Evolutionary conservation across 768 basidiomycete species (phyloP), one percentile per base, ranked within the genome.

Genomic region (Trametes coccinea): DNA sequence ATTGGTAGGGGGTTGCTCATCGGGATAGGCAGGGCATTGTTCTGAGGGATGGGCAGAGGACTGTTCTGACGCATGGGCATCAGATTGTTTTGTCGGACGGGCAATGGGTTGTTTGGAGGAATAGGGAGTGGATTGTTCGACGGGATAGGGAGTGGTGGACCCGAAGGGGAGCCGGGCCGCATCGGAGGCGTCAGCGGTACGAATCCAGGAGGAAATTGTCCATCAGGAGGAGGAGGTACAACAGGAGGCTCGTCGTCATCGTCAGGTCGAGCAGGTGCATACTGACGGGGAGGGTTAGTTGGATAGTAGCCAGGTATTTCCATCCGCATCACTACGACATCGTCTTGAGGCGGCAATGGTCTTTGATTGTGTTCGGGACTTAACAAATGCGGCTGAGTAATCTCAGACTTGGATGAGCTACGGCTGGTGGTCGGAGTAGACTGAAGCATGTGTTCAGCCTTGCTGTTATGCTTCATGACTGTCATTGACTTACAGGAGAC

Each of bases 361-460:
- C 66, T 65, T 5, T 59, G 44, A 4, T 51, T 53, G 53, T 61
- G 65, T 16, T 75, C 73, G 4, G 74, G 74, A 29, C 73, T 75
- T 16, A 75, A 67, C 9, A 75, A 60, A 31, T 69, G 67, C 8
- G 64, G 71, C 8, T 68, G 61, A 14, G 65, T 66, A n/a, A 56
- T 45, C 2, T 37, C 53, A 3, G 66, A 62, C 27, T 48, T 59
- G 5, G 61, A 53, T 0, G 70, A 67, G 3, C 65, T 60, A 34
- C 64, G 69, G 5, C 60, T 64, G 1, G 64, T 68, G 17, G 63
- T 37, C 0, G 56, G 67, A 0, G 67, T 69, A 0, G 70, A 73
- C 69, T 73, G 59, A 0, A 37, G n/a, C 6, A n/a, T 8, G 7
- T 5, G 10, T 27, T 29, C n/a, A 55, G 33, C 37, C 13, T 8